Evolutionary conservation across 2,329 filamentous ascomycete genomes (phyloP).

Genomic region (Fusarium sulawesiense): DNA sequence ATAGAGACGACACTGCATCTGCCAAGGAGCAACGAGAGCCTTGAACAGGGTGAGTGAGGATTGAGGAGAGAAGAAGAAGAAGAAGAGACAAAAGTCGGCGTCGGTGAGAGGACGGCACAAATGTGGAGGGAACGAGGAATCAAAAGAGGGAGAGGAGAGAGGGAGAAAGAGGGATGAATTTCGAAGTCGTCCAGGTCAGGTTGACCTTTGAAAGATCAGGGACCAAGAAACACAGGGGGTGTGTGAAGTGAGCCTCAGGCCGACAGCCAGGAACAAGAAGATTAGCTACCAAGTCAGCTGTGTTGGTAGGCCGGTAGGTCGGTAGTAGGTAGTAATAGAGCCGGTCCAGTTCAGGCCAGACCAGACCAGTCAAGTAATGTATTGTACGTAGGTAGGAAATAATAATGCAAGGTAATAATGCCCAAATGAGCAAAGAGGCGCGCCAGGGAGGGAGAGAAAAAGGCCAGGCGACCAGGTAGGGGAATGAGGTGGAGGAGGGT

Average conservation of each 20-base stretch:
- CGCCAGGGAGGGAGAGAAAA: conserved; percentile 48
- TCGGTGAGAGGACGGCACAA: conserved; percentile 39
- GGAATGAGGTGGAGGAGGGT: conserved; percentile 48
- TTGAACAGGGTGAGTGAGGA: conserved; percentile 32
- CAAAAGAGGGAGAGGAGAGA: conserved; percentile 36
- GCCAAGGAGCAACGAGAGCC: conserved; percentile 44
- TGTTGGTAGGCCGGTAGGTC: conserved; percentile 2
- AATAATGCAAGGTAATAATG: conserved; percentile 46
- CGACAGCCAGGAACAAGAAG: conserved; percentile 29
- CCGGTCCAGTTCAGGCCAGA: conserved; percentile 9
- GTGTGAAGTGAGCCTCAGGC: conserved; percentile 41
- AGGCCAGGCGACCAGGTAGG: conserved; percentile 47
- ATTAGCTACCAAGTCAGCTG: conserved; percentile 25
- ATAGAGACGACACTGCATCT: conserved; percentile 47
- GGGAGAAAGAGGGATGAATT: conserved; percentile 29
- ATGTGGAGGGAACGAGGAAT: conserved; percentile 42
- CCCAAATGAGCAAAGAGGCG: conserved; percentile 50
- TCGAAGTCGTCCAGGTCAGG: conserved; percentile 38
- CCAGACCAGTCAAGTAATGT: not conserved
- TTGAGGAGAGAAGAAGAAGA: conserved; percentile 38
- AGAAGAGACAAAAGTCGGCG: conserved; percentile 37
- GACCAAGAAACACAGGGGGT: conserved; percentile 39
- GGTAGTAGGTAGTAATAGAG: conserved; percentile 6
- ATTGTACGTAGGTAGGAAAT: conserved; percentile 32
- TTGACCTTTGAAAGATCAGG: conserved; percentile 39